Base-by-base conservation (phyloP, 2,329 filamentous ascomycete species). In the Neospermospora avenae region DNA sequence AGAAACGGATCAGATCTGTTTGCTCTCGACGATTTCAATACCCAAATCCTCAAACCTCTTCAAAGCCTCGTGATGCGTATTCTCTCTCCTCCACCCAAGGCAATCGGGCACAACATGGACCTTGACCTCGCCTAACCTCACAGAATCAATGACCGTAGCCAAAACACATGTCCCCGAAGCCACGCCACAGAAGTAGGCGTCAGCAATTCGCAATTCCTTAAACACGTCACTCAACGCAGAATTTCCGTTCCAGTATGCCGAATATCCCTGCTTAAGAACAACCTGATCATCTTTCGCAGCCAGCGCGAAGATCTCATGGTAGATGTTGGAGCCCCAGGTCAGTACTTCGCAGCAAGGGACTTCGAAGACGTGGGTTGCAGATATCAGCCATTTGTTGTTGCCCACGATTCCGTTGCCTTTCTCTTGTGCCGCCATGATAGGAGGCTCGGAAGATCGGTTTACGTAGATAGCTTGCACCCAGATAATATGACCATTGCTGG, bases 61-160 rank as follows among this genome's bases (percentile, higher is more conserved):
- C 37, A 60, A 14, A n/a, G 58, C 58, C 53, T 60, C 58, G 4
- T 35, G 53, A 39, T 60, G 58, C 3, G 53, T 60, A 24, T 60
- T 48, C 24, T 25, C 31, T 13, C 58, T 44, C 13, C 53, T 57
- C 48, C 49, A 60, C 1, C 53, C 58, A 24, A 60, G 31, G 39
- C 58, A 60, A 49, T 60, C 58, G 3, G 53, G 53, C 24, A 60
- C 35, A 18, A 44, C 58, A 25, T 53, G 53, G 1, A 60, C 58
- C 3, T 41, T 8, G 8, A 44, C 35, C 20, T 45, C 37, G 4
- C 39, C 39, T 13, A 14, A 11, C 25, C 14, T 13, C 4, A 60
- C 35, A 3, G 58, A 48, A 31, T 60, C 58, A 39, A 57, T 16
- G 2, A 60, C 46, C 16, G 53, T 57, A 28, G 58, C 58, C 4